Conservation (phyloP, 1,284 basidiomycete genomes). For the Ceratobasidium sp. region DNA sequence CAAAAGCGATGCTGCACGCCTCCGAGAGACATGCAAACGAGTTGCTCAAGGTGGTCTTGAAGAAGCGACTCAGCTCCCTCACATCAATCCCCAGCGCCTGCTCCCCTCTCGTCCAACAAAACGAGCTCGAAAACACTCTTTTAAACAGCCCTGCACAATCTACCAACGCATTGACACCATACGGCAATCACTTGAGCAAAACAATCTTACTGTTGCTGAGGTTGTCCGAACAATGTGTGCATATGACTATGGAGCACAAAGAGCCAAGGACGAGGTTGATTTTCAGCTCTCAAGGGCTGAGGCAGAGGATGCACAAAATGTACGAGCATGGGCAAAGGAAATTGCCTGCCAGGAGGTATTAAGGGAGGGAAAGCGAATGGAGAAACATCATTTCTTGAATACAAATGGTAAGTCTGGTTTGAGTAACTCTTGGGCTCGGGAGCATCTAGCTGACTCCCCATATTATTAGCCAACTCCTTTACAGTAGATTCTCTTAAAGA, state of each 20-base stretch:
- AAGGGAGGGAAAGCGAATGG: not conserved
- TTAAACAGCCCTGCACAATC: not conserved
- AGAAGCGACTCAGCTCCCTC: not conserved
- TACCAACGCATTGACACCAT: not conserved
- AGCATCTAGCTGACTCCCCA: too few species aligned
- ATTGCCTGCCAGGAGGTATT: not conserved
- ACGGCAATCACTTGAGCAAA: not conserved
- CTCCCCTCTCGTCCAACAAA: not conserved
- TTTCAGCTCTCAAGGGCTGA: not conserved
- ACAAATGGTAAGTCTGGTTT: too few species aligned
- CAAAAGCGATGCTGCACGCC: slow-evolving; percentile 8
- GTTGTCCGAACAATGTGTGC: not conserved
- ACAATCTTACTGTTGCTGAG: not conserved
- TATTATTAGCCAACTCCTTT: not conserved
- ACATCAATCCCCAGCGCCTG: not conserved
- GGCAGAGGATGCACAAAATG: not conserved
- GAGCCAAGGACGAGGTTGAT: not conserved
- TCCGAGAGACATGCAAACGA: not conserved
- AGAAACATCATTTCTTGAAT: not conserved
- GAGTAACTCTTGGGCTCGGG: too few species aligned
- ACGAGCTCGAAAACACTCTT: not conserved
- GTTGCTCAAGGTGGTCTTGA: not conserved
- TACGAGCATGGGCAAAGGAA: not conserved
- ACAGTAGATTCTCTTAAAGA: not conserved
- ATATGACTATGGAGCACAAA: not conserved